phyloP scores from a whole-genome alignment of 495 filamentous ascomycete genomes.

The Xylona heveae region DNA sequence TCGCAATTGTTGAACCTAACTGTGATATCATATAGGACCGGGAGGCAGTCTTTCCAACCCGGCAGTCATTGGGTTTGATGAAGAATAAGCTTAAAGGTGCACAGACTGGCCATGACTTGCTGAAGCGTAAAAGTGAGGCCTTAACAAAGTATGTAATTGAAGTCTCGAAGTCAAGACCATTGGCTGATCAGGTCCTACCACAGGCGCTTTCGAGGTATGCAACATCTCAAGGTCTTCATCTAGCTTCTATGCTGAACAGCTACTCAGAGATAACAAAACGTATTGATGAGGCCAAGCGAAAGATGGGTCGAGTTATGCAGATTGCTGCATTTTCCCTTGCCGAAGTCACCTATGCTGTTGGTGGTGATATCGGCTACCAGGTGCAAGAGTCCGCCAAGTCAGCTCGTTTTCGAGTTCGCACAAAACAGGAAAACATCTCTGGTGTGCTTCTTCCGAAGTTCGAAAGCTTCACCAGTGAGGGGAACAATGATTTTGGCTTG shows the following conservation, averaged over 20 bases:
- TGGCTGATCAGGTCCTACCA: constrained; percentile 3
- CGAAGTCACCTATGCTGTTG: constrained; percentile 93
- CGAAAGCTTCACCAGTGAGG: constrained; percentile 67
- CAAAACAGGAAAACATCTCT: constrained; percentile 96
- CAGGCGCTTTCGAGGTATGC: constrained; percentile 70
- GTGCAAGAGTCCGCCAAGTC: constrained; percentile 89
- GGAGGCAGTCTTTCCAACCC: constrained; percentile 94
- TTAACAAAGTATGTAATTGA: constrained; percentile 47
- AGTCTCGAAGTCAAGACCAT: constrained; percentile 8
- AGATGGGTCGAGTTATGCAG: constrained; percentile 99
- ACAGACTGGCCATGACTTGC: constrained; percentile 64
- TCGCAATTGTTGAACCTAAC: constrained; percentile 6
- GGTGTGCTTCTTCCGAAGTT: constrained; percentile 87
- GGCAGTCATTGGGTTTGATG: constrained; percentile 91
- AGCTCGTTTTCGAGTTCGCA: constrained; percentile 76
- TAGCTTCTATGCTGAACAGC: constrained; percentile 2
- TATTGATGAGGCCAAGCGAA: constrained; percentile 97
- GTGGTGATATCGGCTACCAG: constrained; percentile 89
- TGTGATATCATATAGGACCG: constrained; percentile 33
- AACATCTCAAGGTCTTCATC: not conserved
- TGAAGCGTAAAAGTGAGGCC: constrained; percentile 88
- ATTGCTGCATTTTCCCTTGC: constrained; percentile 95
- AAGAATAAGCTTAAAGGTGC: constrained; percentile 97
- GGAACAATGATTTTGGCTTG: constrained; percentile 88
- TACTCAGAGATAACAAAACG: constrained; percentile 75